These are phyloP conservation scores for Coemansia sp. DNA, from an alignment of 192 early-diverging fungal species.

Conservation along the genomic window DNA sequence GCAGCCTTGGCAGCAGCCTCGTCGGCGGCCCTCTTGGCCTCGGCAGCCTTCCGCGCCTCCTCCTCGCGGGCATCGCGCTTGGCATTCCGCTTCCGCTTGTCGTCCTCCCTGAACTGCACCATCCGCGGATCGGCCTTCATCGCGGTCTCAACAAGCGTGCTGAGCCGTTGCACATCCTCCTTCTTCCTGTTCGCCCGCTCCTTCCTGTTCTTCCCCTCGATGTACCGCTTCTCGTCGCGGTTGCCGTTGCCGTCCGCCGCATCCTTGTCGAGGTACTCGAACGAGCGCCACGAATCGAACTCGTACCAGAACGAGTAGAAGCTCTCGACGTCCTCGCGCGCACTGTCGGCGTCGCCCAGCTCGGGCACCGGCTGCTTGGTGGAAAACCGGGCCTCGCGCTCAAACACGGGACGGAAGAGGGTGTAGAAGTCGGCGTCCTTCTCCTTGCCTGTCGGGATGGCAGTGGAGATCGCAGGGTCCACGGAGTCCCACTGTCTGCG, in stretches of 20 bases:
- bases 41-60: slow-evolving; percentile 55
- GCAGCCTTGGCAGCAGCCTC: slow-evolving; percentile 65
- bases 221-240: slow-evolving; percentile 95
- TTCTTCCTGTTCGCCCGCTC: slow-evolving; percentile 92
- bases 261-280: slow-evolving; percentile 98
- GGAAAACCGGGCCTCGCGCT: slow-evolving; percentile 90
- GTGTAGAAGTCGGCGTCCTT: slow-evolving; percentile 82
- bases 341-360: slow-evolving; percentile 68
- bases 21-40: slow-evolving; percentile 56
- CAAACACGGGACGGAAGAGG: slow-evolving; percentile 74
- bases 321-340: slow-evolving; percentile 69
- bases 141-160: slow-evolving; percentile 82
- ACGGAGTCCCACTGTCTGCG: slow-evolving; percentile 96
- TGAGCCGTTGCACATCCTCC: slow-evolving; percentile 91
- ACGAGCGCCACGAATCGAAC: slow-evolving; percentile 97
- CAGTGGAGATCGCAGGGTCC: slow-evolving; percentile 80
- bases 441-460: slow-evolving; percentile 71
- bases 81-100: slow-evolving; percentile 86
- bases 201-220: slow-evolving; percentile 94
- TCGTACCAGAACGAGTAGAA: slow-evolving; percentile 85
- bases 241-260: slow-evolving; percentile 83
- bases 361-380: slow-evolving; percentile 82
- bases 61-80: slow-evolving; percentile 87
- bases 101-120: slow-evolving; percentile 82
- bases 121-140: slow-evolving; percentile 89